phyloP scores from a whole-genome alignment of 352 stramenopile species.

The Aphanomyces stellatus region DNA sequence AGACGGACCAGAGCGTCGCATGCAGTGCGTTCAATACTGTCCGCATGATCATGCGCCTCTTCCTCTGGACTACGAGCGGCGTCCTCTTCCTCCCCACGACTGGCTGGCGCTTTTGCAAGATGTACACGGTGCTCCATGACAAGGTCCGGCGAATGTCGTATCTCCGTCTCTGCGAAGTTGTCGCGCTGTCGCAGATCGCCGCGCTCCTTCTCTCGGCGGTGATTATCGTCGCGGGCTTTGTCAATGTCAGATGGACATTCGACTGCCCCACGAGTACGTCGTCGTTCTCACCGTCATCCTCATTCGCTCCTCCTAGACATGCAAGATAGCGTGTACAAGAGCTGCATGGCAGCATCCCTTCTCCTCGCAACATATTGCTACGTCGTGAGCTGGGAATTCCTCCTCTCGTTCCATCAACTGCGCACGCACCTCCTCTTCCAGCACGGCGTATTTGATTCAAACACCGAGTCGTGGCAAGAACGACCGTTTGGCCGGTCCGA shows the following conservation, averaged over 20 bases:
- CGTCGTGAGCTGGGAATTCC: conserved; percentile 2
- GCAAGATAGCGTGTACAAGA: not conserved
- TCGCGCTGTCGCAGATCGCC: not conserved
- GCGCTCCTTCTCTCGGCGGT: not conserved
- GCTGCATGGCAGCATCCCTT: not conserved
- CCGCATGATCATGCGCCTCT: not conserved
- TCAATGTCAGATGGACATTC: not conserved
- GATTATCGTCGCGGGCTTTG: not conserved
- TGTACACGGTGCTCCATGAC: too few species aligned
- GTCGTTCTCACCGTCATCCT: too few species aligned
- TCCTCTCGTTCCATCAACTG: conserved; percentile 6
- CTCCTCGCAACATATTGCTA: not conserved
- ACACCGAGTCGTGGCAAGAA: not conserved
- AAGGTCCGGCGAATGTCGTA: not conserved
- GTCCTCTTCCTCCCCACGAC: conserved; percentile 1
- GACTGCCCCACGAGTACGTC: not conserved
- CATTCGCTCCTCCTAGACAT: not conserved
- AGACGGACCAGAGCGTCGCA: not conserved
- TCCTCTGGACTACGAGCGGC: not conserved
- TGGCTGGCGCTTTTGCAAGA: not conserved
- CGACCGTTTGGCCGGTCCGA: not conserved
- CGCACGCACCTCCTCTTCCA: conserved; percentile 15
- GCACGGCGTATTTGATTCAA: conserved; percentile 4
- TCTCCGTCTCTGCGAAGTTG: not conserved
- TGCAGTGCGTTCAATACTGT: not conserved